phyloP scores from a whole-genome alignment of 2,329 filamentous ascomycete species.

The Verticillium klebahnii region DNA sequence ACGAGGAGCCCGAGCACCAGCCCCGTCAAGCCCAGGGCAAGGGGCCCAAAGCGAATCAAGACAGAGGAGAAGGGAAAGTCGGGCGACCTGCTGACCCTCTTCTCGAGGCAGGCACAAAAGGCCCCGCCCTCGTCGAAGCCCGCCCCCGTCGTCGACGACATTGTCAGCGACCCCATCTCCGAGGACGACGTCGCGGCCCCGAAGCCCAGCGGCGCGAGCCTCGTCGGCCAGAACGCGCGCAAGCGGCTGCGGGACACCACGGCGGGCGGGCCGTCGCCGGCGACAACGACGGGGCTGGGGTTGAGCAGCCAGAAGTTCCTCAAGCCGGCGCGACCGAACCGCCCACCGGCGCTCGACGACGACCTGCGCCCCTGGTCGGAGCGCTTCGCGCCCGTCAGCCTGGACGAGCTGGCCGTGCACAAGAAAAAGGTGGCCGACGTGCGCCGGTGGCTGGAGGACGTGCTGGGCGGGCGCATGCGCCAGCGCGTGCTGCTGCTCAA shows the following conservation, averaged over 20 bases:
- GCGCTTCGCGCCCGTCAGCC: slow-evolving; percentile 66
- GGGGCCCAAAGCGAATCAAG: slow-evolving; percentile 22
- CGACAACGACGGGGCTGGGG: neutral
- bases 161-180: slow-evolving; percentile 53
- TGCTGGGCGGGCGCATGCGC: slow-evolving; percentile 58
- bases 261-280: slow-evolving; percentile 13
- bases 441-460: slow-evolving; percentile 72
- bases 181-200: slow-evolving; percentile 56
- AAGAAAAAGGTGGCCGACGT: slow-evolving; percentile 92
- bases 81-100: slow-evolving; percentile 53
- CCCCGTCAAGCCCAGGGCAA: slow-evolving; percentile 41
- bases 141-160: slow-evolving; percentile 37
- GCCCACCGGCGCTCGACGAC: slow-evolving; percentile 31
- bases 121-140: slow-evolving; percentile 17
- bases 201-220: slow-evolving; percentile 40
- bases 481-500: slow-evolving; percentile 81
- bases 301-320: slow-evolving; percentile 48
- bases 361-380: slow-evolving; percentile 82
- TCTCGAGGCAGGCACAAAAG: slow-evolving; percentile 56
- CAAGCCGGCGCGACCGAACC: slow-evolving; percentile 30
- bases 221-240: slow-evolving; percentile 51
- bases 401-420: slow-evolving; percentile 88
- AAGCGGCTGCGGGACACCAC: slow-evolving; percentile 43
- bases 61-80: slow-evolving; percentile 47
- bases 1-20: slow-evolving; percentile 37